Base-by-base conservation (phyloP, 2,329 filamentous ascomycete species). In the Amauroascus verrucosus region DNA sequence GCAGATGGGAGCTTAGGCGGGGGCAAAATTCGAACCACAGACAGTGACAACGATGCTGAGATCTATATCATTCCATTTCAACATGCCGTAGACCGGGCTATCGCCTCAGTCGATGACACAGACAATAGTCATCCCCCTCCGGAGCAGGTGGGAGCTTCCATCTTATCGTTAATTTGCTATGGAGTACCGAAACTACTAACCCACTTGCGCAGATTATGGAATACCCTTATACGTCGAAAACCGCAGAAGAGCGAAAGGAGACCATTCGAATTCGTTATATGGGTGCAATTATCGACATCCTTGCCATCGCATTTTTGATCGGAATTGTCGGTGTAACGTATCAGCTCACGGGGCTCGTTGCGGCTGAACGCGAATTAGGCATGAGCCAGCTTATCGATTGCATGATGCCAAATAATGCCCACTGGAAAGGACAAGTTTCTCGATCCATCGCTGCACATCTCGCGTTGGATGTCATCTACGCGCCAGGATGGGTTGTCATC, bases 361-460 rank as follows among this genome's bases (percentile, higher is more conserved):
- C 90, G 6, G 82, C 83, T 1, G 90, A 96, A 70, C 77, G 90
- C 53, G 90, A 96, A 71, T 75, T 82, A 14, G 90, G 89, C 54
- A 93, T 95, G 79, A 87, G 87, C 3, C 86, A 89, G 58, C 75
- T 96, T 26, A 81, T 96, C 41, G 90, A 96, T 68, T 85, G 88
- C 52, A 95, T 95, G 88, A 90, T 93, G 76, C 85, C 87, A 0
- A 86, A 86, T 53, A 77, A 77, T 52, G 77, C 77, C 47, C 74
- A 80, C 41, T 94, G 88, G 87, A 77, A 88, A 62, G 82, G 85
- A 8, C 87, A 91, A 69, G 80, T 82, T 20, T 84, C 85, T 1
- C 79, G 90, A n/a, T 76, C 95, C 13, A 64, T 90, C 7, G 83
- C 89, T 0, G 84, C 89, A 56, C 88, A 95, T 64, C 66, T 93